Evolutionary conservation across 1,284 basidiomycete species (phyloP), one percentile per base, ranked within the genome.

Genomic region (Tilletia horrida): DNA sequence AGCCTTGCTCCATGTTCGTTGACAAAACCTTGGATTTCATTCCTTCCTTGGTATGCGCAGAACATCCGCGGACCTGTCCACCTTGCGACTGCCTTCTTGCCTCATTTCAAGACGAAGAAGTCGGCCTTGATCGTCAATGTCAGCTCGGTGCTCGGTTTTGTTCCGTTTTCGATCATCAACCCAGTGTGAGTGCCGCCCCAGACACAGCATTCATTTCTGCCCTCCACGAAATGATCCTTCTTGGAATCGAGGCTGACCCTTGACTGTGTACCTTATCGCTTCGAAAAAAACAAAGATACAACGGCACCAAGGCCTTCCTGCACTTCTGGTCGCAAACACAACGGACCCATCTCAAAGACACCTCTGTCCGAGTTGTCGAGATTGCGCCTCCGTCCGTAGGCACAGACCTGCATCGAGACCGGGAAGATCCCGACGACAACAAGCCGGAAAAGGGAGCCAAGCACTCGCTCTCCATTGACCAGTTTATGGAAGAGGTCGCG

Each of bases 41-140:
- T 48, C 6, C 16, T n/a, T 48, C 8, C 1, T 11, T 7, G n/a
- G n/a, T 2, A 2, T n/a, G n/a, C 73, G 62, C 77, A 76, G 52
- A 79, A 79, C 65, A 76, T 79, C 47, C 71, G 74, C 6, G 78
- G 78, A 1, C 78, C 78, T 0, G 64, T 79, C 27, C 76, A 80
- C 62, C 68, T 80, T 0, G 75, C 78, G 2, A 76, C 75, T 63
- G 47, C 66, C 23, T 71, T 80, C 31, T 65, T 80, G n/a, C 69
- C 71, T 35, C 78, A 80, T 55, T 69, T 80, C 48, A 78, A 78
- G 64, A 62, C 35, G 50, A 77, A 78, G 69, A 69, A 69, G 45
- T 35, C 66, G 8, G 75, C 69, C 2, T 71, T 75, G 29, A 77
- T 80, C 43, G 67, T 77, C 29, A 79, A 80, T 65, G 78, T 80